These are phyloP conservation scores for Tuber indicum DNA, from an alignment of 495 filamentous ascomycete genomes.

Conservation along the genomic window DNA sequence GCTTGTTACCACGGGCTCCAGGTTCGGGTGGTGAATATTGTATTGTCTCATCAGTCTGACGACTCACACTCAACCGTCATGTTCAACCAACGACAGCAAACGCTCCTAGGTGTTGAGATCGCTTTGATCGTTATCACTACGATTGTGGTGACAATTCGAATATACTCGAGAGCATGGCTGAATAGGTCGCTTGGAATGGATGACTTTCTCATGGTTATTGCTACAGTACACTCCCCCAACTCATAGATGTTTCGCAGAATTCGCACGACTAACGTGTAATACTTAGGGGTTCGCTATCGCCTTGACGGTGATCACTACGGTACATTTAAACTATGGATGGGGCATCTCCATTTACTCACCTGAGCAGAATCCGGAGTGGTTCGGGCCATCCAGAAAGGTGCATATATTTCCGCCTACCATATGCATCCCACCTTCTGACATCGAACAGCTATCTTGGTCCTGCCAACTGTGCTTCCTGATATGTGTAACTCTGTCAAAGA, in stretches of 20 bases:
- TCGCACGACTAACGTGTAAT: neutral
- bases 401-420: neutral
- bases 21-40: neutral
- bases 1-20: neutral
- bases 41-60: neutral
- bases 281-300: neutral
- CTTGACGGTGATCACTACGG: neutral
- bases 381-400: slow-evolving; percentile 2
- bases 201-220: neutral
- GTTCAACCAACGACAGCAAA: neutral
- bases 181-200: slow-evolving; percentile 10
- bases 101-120: neutral
- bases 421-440: neutral
- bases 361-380: neutral
- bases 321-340: neutral
- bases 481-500: neutral
- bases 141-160: slow-evolving; percentile 21
- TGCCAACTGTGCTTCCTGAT: neutral
- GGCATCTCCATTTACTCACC: neutral
- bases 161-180: slow-evolving; percentile 34
- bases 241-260: neutral
- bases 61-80: neutral
- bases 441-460: neutral
- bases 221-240: neutral
- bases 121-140: slow-evolving; percentile 27